Evolutionary conservation across 1,284 basidiomycete species (phyloP), one percentile per base, ranked within the genome.

Genomic region (Waitea zeae): DNA sequence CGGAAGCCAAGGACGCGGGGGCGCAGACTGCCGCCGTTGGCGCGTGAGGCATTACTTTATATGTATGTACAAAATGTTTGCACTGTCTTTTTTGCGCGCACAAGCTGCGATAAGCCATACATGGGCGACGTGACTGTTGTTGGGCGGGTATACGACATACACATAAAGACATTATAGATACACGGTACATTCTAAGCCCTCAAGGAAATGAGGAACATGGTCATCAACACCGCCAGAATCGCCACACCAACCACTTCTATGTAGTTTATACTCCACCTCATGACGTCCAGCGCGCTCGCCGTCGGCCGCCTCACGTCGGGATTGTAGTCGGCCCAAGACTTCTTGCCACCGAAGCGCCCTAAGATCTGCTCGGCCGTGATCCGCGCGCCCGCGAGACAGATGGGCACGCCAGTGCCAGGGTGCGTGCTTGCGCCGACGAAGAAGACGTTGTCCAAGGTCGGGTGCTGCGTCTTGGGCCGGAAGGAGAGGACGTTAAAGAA

Each of bases 401-500:
- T 26, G 7, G 22, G 27, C 28, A 26, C 22, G 22, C 41, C 41
- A 3, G 41, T 42, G 15, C 50, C 50, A 2, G 50, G 51, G 40
- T 52, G 51, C 5, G 48, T 46, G 30, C 45, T 47, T 0, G 50
- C 50, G n/a, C 52, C 51, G 17, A 51, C 51, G 43, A 52, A 51
- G 41, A 50, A 54, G 5, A 47, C 47, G 15, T 40, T 41, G 17
- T 45, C 43, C 17, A 51, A 31, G 12, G 39, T 42, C 7, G 44
- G 44, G 42, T 51, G 50, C 28, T 30, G 33, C 3, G 29, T 38
- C 4, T 22, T 20, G 13, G 36, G 33, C 4, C 35, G 42, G 44
- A 55, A 47, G n/a, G 46, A 38, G 30, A 50, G 45, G 7, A 28
- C 26, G 14, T 20, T 29, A 24, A 52, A 52, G 39, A 55, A 54